Evolutionary conservation across 495 filamentous ascomycete species (phyloP), one percentile per base, ranked within the genome.

Genomic region (Lepraria neglecta): DNA sequence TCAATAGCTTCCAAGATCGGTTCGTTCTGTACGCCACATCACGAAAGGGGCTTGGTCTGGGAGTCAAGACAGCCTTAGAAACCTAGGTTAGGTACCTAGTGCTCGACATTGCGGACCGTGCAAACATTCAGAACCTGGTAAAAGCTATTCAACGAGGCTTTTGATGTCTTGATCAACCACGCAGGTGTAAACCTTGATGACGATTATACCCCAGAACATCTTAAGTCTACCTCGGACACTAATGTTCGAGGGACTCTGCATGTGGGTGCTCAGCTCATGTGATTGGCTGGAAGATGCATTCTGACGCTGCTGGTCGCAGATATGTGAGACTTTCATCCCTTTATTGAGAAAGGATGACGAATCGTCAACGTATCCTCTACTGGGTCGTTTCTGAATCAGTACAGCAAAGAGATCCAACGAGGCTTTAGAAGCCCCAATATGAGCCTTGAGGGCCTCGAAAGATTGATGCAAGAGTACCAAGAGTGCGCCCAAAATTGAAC

Each of bases 281-380:
- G 21, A 11, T 53, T 31, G 50, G 17, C 17, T 17, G n/a, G 17
- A 17, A 53, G 30, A 33, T 31, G n/a, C 21, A 17, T 19, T 31
- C 30, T 61, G 45, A 40, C 9, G 46, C 5, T 21, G 9, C 10
- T 15, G 9, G 47, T 27, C 4, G 31, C 52, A 64, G 61, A 59
- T 64, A 55, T 64, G 61, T 31, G 43, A 59, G 40, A 53, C 56
- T 31, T 74, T 66, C 19, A 56, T 69, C 27, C 58, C 65, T 27
- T 47, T 69, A 3, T 53, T 69, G 61, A 46, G 59, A 0, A 53
- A 59, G 19, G 48, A 24, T 31, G 65, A 67, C 70, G 70, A 44
- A 73, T 72, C 42, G 67, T 73, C 51, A 73, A 71, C 56, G 54
- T 73, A n/a, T 53, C 50, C 50, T 53, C 50, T 3, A 53, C 50